A percentile compares a stretch with the other conserved stretches of the same genome.
Evolutionary conservation across 176 grass and related monocot genomes (phyloP).

Genomic region (Musa beccarii): DNA sequence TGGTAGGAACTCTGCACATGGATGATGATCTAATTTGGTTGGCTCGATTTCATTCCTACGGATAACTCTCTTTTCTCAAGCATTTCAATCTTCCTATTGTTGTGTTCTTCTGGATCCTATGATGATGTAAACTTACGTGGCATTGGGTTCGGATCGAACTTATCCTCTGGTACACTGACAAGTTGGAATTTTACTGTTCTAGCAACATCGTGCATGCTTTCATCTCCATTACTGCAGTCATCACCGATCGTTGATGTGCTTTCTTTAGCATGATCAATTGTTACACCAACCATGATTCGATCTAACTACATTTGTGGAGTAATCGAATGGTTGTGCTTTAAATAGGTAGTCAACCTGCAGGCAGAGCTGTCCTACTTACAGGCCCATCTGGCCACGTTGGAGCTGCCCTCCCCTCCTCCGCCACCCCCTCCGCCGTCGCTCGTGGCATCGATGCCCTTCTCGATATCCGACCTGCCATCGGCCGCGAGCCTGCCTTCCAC

Average conservation of each 20-base stretch:
- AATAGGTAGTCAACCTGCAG: slow-evolving; percentile 91
- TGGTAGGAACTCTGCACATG: too few relatives aligned
- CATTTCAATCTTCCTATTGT: too few relatives aligned
- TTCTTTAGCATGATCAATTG: too few relatives aligned
- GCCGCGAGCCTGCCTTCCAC: slow-evolving; percentile 26
- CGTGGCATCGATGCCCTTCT: slow-evolving; percentile 41
- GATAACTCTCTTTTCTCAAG: neutral
- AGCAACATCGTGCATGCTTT: slow-evolving; percentile 4
- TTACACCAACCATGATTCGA: too few relatives aligned
- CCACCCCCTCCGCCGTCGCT: slow-evolving; percentile 40
- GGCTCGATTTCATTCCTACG: neutral
- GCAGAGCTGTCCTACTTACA: slow-evolving; percentile 92
- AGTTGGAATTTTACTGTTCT: neutral
- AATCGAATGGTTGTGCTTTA: neutral
- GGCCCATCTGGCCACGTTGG: slow-evolving; percentile 72
- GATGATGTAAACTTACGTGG: too few relatives aligned
- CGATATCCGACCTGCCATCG: slow-evolving; percentile 75
- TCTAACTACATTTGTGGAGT: neutral
- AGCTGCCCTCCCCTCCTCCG: slow-evolving; percentile 72
- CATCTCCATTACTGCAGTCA: neutral
- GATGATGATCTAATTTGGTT: neutral
- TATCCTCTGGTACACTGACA: slow-evolving; percentile 2
- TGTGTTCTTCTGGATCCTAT: too few relatives aligned
- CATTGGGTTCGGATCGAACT: too few relatives aligned
- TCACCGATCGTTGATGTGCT: too few relatives aligned